Evolutionary conservation across 257 asterid genomes (phyloP).

Genomic region (Petunia axillaris): DNA sequence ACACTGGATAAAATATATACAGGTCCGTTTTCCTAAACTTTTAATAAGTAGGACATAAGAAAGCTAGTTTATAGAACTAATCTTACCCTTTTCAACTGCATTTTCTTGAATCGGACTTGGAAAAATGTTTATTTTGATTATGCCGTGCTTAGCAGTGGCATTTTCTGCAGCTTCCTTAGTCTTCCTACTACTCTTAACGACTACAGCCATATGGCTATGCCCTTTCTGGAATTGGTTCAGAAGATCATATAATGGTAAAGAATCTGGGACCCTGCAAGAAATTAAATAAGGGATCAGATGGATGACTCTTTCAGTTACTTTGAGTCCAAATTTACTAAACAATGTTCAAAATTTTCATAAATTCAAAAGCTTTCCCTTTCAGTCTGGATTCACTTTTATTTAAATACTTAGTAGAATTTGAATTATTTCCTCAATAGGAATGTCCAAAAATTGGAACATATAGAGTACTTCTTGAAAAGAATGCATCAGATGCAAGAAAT

Average conservation of each 20-base stretch:
- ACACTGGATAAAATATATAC: background rate
- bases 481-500: background rate
- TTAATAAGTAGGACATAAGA: background rate
- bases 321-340: background rate
- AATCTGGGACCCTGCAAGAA: constrained; percentile 48
- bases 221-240: constrained; percentile 63
- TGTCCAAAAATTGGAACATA: background rate
- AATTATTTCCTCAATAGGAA: background rate
- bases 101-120: constrained; percentile 32
- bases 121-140: constrained; percentile 30
- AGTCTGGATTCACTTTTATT: background rate
- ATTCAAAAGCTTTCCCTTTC: background rate
- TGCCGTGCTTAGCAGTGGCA: constrained; percentile 28
- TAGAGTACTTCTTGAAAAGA: background rate
- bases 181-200: constrained; percentile 41
- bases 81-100: constrained; percentile 33
- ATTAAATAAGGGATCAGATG: background rate
- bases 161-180: constrained; percentile 25
- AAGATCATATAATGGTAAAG: constrained; percentile 57
- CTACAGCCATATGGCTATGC: constrained; percentile 70
- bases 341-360: background rate
- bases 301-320: background rate
- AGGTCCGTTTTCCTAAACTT: background rate
- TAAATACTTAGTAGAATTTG: background rate
- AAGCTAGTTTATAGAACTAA: background rate